Evolutionary conservation across 495 filamentous ascomycete genomes (phyloP), one percentile per base, ranked within the genome.

Genomic region (Aspergillus hancockii): DNA sequence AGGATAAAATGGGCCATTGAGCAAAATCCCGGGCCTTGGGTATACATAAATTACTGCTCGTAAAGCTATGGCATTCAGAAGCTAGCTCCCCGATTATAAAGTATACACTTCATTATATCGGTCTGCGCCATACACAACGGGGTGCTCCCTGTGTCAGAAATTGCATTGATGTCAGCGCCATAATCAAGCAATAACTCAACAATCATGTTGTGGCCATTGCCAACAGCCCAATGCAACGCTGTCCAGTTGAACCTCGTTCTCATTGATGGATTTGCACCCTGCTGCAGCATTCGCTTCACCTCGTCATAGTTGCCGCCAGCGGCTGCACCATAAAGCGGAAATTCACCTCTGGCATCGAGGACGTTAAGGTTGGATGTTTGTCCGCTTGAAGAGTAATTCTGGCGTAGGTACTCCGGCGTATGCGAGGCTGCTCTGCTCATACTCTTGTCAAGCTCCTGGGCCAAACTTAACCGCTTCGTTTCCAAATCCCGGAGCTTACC

Each of bases 321-420:
- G 12, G 50, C 50, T 7, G 31, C 50, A 14, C 50, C 13, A 38
- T 52, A 52, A 22, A 52, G 50, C 13, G 50, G 50, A 18, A 52
- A 52, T 18, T 52, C 50, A 28, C 50, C 50, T 9, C 12, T 18
- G 16, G 50, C 30, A 10, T 52, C 50, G 7, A 38, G 16, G 22
- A 38, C 18, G 18, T 52, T 52, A 4, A 52, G 50, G 6, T 12
- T 23, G 1, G 43, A 23, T 10, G 43, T 19, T 8, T 47, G 43
- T n/a, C 9, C 2, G 5, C n/a, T n/a, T 18, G 38, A 41, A n/a
- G 1, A 41, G 9, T 41, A 8, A 6, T 1, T 23, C 19, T 23
- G 21, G 1, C 8, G 19, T 21, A 8, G 8, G 3, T 4, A n/a
- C 5, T 47, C 13, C 12, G 5, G 18, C 19, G 43, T 47, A 23